phyloP scores from a whole-genome alignment of 2,329 filamentous ascomycete species.

The Xylariales sp. region DNA sequence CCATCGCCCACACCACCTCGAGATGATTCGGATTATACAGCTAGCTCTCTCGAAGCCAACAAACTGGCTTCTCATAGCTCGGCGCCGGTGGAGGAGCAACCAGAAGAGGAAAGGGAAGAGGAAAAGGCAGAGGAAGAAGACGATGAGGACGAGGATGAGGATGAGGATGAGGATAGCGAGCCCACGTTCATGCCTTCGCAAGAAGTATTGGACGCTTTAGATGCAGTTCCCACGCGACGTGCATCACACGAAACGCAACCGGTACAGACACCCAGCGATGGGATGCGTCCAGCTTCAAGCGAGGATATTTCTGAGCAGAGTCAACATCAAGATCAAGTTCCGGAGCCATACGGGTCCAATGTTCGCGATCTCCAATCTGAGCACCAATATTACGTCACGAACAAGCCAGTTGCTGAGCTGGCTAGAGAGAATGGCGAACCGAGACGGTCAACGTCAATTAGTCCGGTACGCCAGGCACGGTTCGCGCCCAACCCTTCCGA shows the following conservation, averaged over 20 bases:
- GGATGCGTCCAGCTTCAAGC: not conserved
- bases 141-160: too few relatives aligned
- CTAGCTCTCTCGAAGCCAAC: too few relatives aligned
- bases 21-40: too few relatives aligned
- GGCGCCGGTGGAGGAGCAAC: constrained; percentile 42
- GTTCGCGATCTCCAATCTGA: constrained; percentile 1
- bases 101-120: constrained; percentile 34
- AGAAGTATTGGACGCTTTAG: constrained; percentile 23
- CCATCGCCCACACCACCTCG: constrained; percentile 3
- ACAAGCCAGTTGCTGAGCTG: constrained; percentile 19
- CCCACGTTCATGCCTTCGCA: constrained; percentile 10
- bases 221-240: constrained; percentile 30
- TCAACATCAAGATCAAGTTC: constrained; percentile 1
- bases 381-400: constrained; percentile 11
- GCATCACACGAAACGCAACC: constrained; percentile 15
- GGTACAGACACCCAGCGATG: not conserved
- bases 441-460: constrained; percentile 44
- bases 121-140: too few relatives aligned
- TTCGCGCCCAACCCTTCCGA: constrained; percentile 55
- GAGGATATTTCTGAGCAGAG: not conserved
- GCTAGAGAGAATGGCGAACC: constrained; percentile 11
- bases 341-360: constrained; percentile 9
- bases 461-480: constrained; percentile 63
- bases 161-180: too few relatives aligned
- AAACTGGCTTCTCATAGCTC: too few relatives aligned